phyloP scores from a whole-genome alignment of 768 basidiomycete genomes.

The Suillus weaverae region DNA sequence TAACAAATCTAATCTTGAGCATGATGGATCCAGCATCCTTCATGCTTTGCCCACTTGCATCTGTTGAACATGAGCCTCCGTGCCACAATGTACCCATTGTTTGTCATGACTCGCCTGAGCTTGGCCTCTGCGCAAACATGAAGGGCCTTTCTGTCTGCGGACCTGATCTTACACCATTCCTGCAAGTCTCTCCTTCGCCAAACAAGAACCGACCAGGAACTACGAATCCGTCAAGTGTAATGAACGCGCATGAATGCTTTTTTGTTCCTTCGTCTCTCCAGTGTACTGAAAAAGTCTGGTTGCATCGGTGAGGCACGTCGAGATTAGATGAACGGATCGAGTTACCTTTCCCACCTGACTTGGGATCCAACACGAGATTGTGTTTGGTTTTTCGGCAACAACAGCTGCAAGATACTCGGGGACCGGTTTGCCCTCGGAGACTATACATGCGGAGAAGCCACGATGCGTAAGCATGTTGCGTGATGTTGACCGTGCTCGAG shows the following conservation, averaged over 20 bases:
- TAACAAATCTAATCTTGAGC: conserved; percentile 45
- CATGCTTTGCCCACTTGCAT: conserved; percentile 22
- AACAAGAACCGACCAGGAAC: conserved; percentile 64
- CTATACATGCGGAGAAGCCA: conserved; percentile 72
- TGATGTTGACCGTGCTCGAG: neutral
- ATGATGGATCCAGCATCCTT: conserved; percentile 52
- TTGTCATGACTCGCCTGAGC: conserved; percentile 35
- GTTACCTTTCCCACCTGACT: conserved; percentile 57
- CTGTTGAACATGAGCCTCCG: conserved; percentile 6
- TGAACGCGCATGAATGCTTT: conserved; percentile 56
- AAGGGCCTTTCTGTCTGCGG: conserved; percentile 57
- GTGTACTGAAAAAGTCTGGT: conserved; percentile 57
- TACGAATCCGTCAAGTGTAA: conserved; percentile 62
- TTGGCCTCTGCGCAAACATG: conserved; percentile 46
- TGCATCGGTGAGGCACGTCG: conserved; percentile 7
- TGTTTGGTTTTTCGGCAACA: conserved; percentile 42
- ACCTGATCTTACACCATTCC: conserved; percentile 54
- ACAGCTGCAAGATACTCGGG: conserved; percentile 57
- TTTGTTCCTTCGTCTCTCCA: conserved; percentile 63
- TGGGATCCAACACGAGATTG: conserved; percentile 69
- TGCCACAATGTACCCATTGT: neutral
- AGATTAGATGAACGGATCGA: conserved; percentile 7
- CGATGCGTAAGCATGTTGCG: conserved; percentile 50
- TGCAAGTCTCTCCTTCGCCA: conserved; percentile 54
- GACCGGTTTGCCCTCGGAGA: conserved; percentile 46